These are phyloP conservation scores for Crithidia mellificae DNA, from an alignment of 208 protist species.

Conservation along the genomic window DNA sequence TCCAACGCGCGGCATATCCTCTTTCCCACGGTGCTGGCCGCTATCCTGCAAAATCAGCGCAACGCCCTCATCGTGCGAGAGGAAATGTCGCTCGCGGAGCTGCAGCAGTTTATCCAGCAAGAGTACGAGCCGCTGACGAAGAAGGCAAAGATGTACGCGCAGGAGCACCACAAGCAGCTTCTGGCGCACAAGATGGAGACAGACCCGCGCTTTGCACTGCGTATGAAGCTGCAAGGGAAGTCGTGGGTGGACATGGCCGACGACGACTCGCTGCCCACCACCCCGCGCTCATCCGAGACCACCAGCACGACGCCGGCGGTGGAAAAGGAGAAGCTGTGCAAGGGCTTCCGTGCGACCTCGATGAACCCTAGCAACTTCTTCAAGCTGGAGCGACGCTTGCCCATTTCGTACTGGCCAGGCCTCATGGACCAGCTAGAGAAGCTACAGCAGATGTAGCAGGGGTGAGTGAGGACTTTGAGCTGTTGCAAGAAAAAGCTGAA, in stretches of 20 bases:
- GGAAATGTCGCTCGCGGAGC: constrained; percentile 70
- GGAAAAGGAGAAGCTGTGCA: constrained; percentile 79
- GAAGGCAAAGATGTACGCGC: constrained; percentile 67
- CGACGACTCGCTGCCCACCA: constrained; percentile 28
- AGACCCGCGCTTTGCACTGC: constrained; percentile 32
- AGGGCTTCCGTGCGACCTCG: constrained; percentile 42
- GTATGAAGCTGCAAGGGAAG: constrained; percentile 39
- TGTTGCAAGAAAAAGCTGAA: too few species aligned
- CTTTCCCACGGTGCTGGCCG: constrained; percentile 72
- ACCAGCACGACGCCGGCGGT: constrained; percentile 43
- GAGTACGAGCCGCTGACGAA: constrained; percentile 76
- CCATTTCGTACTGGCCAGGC: constrained; percentile 76
- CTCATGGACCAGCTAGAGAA: constrained; percentile 58
- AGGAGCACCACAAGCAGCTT: constrained; percentile 57
- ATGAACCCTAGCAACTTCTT: constrained; percentile 47
- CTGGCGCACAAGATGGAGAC: constrained; percentile 42
- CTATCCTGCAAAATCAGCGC: constrained; percentile 49
- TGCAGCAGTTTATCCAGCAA: constrained; percentile 63
- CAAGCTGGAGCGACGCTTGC: constrained; percentile 66
- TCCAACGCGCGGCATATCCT: constrained; percentile 80
- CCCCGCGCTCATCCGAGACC: constrained; percentile 32
- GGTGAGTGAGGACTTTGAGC: too few species aligned
- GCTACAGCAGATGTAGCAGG: constrained; percentile 21
- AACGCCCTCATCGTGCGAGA: constrained; percentile 61
- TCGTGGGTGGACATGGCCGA: constrained; percentile 56